phyloP scores from a whole-genome alignment of 2,329 filamentous ascomycete genomes.

The Aspergillus ibericus region DNA sequence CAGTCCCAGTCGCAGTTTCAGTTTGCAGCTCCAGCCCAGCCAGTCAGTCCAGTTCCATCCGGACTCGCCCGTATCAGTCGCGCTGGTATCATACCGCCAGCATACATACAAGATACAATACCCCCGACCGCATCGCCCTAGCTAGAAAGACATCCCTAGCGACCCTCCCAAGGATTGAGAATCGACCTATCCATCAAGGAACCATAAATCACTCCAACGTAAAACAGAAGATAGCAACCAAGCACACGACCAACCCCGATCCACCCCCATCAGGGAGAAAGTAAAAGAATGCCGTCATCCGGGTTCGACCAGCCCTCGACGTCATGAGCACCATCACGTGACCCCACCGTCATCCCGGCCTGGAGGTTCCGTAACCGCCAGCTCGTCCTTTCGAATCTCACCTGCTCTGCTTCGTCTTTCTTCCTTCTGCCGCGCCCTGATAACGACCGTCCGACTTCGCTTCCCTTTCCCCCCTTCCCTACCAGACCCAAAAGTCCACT shows the following conservation, averaged over 20 bases:
- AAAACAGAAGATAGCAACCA: not conserved
- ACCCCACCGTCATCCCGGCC: slow-evolving; percentile 18
- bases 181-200: too few relatives aligned
- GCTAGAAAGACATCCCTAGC: not conserved
- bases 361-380: slow-evolving; percentile 15
- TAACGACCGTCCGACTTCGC: slow-evolving; percentile 11
- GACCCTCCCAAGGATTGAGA: not conserved
- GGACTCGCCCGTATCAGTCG: too few relatives aligned
- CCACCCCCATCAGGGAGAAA: not conserved
- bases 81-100: too few relatives aligned
- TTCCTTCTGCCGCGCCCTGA: slow-evolving; percentile 7
- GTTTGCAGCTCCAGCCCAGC: too few relatives aligned
- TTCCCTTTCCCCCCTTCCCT: not conserved
- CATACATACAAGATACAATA: too few relatives aligned
- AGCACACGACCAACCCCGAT: not conserved
- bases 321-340: slow-evolving; percentile 24
- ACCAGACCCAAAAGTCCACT: not conserved
- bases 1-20: too few relatives aligned
- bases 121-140: too few relatives aligned
- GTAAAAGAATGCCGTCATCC: not conserved
- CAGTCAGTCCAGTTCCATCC: too few relatives aligned
- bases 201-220: too few relatives aligned
- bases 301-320: slow-evolving; percentile 10
- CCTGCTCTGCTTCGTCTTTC: not conserved
- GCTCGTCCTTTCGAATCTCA: slow-evolving; percentile 20